phyloP scores from a whole-genome alignment of 208 protist genomes.

The Trypanosoma caninum region DNA sequence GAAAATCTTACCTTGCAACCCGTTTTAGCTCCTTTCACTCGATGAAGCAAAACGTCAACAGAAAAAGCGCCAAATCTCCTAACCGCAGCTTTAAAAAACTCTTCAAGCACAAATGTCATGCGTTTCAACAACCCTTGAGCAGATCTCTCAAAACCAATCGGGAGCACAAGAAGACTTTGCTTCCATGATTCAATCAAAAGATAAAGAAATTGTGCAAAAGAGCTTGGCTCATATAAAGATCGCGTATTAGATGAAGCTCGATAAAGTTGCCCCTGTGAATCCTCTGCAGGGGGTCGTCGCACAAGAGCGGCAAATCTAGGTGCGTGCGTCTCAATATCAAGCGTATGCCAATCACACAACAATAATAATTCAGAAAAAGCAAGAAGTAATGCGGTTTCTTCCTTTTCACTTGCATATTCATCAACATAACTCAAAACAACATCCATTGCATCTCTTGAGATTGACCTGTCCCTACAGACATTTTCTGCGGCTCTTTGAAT shows the following conservation, averaged over 20 bases:
- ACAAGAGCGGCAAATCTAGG: background rate
- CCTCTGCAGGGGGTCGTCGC: background rate
- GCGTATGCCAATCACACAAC: conserved; percentile 22
- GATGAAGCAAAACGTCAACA: conserved; percentile 16
- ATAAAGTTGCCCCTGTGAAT: background rate
- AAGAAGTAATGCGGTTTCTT: conserved; percentile 11
- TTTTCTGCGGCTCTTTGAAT: background rate
- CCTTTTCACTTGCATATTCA: conserved; percentile 18
- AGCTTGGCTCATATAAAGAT: background rate
- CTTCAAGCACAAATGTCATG: conserved; percentile 15
- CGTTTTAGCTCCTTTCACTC: background rate
- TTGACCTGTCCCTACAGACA: background rate
- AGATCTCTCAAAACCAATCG: background rate
- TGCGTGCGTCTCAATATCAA: conserved; percentile 6
- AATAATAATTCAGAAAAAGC: conserved; percentile 25
- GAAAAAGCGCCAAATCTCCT: conserved; percentile 19
- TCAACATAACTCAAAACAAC: conserved; percentile 18
- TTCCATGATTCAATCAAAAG: conserved; percentile 19
- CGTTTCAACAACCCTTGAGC: conserved; percentile 6
- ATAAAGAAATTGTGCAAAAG: conserved; percentile 11
- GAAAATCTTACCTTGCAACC: background rate
- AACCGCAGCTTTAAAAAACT: conserved; percentile 11
- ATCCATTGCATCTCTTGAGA: background rate
- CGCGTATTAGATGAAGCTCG: background rate
- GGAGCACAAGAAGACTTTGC: background rate